A percentile compares a stretch with the other conserved stretches of the same genome.
Conservation (phyloP, 176 grass and related monocot species). For the Eragrostis nindensis region DNA sequence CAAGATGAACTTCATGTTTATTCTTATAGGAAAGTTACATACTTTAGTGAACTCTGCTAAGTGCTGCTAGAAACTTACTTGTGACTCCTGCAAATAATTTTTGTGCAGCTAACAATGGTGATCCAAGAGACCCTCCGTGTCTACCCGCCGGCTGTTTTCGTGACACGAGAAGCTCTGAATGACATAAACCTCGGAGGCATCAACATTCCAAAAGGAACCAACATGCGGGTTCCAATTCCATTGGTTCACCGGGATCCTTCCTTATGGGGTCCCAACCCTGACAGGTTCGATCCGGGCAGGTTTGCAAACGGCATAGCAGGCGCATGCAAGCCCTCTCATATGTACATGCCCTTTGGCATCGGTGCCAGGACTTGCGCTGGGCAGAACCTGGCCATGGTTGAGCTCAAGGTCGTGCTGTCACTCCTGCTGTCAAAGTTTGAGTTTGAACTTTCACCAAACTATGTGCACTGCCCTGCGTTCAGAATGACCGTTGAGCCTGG, state of each 20-base stretch:
- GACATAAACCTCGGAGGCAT: constrained; percentile 55
- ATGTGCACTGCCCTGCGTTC: constrained; percentile 56
- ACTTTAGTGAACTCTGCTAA: background rate
- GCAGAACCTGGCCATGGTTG: constrained; percentile 83
- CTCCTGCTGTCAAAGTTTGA: constrained; percentile 55
- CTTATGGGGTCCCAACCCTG: constrained; percentile 44
- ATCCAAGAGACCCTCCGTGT: constrained; percentile 81
- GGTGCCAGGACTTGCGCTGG: constrained; percentile 65
- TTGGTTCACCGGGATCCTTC: constrained; percentile 56
- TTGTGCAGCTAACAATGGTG: constrained; percentile 74
- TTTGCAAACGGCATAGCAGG: constrained; percentile 57
- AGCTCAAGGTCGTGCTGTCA: constrained; percentile 71
- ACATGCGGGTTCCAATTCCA: constrained; percentile 36
- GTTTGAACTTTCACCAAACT: constrained; percentile 51
- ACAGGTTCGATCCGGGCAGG: constrained; percentile 65
- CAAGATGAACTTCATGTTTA: background rate
- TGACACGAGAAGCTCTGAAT: constrained; percentile 51
- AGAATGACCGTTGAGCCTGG: constrained; percentile 61
- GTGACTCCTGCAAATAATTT: background rate
- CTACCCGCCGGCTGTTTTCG: constrained; percentile 45
- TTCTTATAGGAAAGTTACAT: background rate
- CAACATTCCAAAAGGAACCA: constrained; percentile 62
- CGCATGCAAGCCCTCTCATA: constrained; percentile 55
- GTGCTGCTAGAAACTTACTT: background rate
- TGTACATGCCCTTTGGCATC: constrained; percentile 73